Base-by-base conservation (phyloP, 225 moss, liverwort and hornwort species). In the Physcomitrellopsis africana region DNA sequence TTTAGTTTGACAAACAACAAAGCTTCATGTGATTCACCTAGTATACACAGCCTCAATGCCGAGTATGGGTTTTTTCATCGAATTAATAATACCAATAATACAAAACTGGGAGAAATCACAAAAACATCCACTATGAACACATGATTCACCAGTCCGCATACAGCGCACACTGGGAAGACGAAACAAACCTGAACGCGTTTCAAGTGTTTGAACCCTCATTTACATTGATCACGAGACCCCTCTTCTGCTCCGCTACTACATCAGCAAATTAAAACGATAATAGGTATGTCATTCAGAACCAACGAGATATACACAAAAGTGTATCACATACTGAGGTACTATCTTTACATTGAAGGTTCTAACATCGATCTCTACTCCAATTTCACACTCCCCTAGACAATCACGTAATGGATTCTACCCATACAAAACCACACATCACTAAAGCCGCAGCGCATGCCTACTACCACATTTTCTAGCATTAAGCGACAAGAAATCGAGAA, bases 141-240 rank as follows among this genome's bases (percentile, higher is more conserved):
- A 63, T 11, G 42, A 42, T 60, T 17, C 76, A 68, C 63, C 44
- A 62, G 71, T 54, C 11, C 51, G 37, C 29, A 63, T 20, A 37
- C 9, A 49, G 72, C 49, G 37, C 27, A 45, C 76, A 66, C 65
- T 43, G 52, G 46, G 53, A 78, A 78, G 69, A 12, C 19, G 71
- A 79, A 59, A 58, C 83, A 73, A 69, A 83, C 83, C 69, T 65
- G 83, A 80, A 17, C 69, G 20, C 80, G 63, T 76, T 65, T 83
- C 80, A 69, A 37, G 19, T 16, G 68, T 69, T 45, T 29, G 72
- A 52, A 58, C 64, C 80, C 76, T 80, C 68, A 83, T 76, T 83
- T 67, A 80, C 80, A 76, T 76, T 61, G 57, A 29, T 62, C 75
- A 75, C 71, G 72, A 56, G 72, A 79, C 18, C 44, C 75, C 53